Conservation (phyloP, 2,329 filamentous ascomycete species). For the Phialophora macrospora region DNA sequence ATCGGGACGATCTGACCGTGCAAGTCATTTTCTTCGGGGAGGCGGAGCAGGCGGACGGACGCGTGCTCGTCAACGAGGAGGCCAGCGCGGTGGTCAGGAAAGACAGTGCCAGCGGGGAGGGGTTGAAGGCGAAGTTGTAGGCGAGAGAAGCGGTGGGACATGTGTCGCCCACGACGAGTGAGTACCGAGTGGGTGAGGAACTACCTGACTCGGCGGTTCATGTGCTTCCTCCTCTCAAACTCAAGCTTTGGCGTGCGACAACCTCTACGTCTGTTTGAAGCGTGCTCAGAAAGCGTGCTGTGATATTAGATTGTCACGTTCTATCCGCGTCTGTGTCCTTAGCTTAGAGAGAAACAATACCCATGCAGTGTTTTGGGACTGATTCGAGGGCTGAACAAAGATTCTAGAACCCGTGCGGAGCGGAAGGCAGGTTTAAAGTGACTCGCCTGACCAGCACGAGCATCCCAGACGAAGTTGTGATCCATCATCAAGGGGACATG, state of each 20-base stretch:
- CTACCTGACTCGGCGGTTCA: neutral
- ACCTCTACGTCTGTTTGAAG: neutral
- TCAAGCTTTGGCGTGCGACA: neutral
- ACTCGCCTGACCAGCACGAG: neutral
- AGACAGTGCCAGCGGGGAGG: conserved; percentile 41
- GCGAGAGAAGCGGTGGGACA: neutral
- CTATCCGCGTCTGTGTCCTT: neutral
- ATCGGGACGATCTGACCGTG: conserved; percentile 93
- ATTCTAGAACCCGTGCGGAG: neutral
- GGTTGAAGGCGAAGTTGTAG: conserved; percentile 55
- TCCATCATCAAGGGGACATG: neutral
- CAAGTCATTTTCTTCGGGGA: conserved; percentile 99
- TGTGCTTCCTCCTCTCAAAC: neutral
- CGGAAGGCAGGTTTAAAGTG: neutral
- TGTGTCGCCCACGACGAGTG: neutral
- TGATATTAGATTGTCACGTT: neutral
- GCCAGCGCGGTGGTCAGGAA: conserved; percentile 60
- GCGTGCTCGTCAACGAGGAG: conserved; percentile 82
- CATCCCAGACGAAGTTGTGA: neutral
- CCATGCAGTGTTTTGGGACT: neutral
- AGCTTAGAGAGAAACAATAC: neutral
- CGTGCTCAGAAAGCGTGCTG: neutral
- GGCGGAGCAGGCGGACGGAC: conserved; percentile 69
- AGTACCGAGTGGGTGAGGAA: neutral
- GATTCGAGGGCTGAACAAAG: neutral